phyloP scores from a whole-genome alignment of 257 asterid species.

The Cynanchum wilfordii region DNA sequence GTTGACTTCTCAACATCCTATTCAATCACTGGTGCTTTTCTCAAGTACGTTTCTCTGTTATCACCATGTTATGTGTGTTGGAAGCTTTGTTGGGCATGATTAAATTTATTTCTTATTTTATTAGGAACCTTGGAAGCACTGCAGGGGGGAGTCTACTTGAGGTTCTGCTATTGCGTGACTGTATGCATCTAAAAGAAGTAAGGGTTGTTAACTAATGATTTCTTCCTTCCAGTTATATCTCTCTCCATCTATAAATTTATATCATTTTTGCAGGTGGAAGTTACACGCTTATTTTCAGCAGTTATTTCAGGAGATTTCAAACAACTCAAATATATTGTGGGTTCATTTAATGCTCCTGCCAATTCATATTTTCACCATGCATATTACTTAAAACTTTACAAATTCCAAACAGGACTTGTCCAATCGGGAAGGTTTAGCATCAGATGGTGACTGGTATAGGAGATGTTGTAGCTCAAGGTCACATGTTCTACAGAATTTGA shows the following conservation, averaged over 20 bases:
- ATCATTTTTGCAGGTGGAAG: slow-evolving; percentile 54
- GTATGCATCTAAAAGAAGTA: slow-evolving; percentile 81
- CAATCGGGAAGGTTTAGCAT: slow-evolving; percentile 69
- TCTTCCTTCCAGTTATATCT: background rate
- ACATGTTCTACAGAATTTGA: slow-evolving; percentile 4
- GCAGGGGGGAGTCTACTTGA: slow-evolving; percentile 57
- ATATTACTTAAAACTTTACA: slow-evolving; percentile 13
- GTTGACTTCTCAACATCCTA: slow-evolving; percentile 75
- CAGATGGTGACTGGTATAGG: slow-evolving; percentile 61
- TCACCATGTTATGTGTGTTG: background rate
- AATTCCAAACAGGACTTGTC: slow-evolving; percentile 62
- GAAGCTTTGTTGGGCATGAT: background rate
- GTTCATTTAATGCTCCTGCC: slow-evolving; percentile 24
- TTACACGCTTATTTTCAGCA: slow-evolving; percentile 62
- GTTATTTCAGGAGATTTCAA: slow-evolving; percentile 62
- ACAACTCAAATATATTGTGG: slow-evolving; percentile 65
- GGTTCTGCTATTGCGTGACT: slow-evolving; percentile 65
- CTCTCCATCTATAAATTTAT: background rate
- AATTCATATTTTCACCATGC: background rate
- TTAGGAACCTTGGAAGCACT: slow-evolving; percentile 65
- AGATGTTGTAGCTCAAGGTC: slow-evolving; percentile 58
- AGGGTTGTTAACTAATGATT: slow-evolving; percentile 16
- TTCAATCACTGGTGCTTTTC: slow-evolving; percentile 71
- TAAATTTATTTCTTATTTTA: slow-evolving; percentile 10
- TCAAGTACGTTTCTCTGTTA: slow-evolving; percentile 43